These are phyloP conservation scores for Diutina siamensis DNA, from an alignment of 1,139 yeast species.

Conservation along the genomic window DNA sequence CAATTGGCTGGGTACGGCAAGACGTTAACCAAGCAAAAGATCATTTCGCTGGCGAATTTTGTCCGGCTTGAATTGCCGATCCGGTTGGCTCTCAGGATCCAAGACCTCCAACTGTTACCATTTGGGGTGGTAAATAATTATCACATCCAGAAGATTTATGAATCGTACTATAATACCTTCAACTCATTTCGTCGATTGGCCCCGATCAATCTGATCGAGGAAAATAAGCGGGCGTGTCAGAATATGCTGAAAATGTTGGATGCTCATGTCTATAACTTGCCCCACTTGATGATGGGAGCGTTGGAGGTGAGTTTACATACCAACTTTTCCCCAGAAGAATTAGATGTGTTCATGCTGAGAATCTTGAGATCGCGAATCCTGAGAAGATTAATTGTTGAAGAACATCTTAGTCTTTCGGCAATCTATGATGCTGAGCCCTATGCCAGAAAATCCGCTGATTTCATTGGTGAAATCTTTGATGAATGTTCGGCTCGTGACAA, in stretches of 20 bases:
- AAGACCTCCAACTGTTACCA: conserved; percentile 73
- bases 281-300: conserved; percentile 89
- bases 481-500: conserved; percentile 68
- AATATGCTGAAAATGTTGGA: conserved; percentile 55
- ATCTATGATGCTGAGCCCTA: conserved; percentile 38
- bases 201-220: conserved; percentile 52
- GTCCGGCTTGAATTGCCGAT: conserved; percentile 79
- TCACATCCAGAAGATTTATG: conserved; percentile 80
- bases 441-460: conserved; percentile 47
- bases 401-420: conserved; percentile 69
- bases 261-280: conserved; percentile 68
- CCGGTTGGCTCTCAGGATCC: conserved; percentile 66
- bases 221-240: conserved; percentile 62
- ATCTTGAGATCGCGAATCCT: conserved; percentile 79
- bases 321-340: conserved; percentile 45
- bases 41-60: conserved; percentile 74
- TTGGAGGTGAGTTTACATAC: conserved; percentile 64
- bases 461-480: conserved; percentile 79
- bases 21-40: conserved; percentile 64
- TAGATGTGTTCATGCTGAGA: conserved; percentile 66
- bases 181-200: conserved; percentile 72
- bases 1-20: conserved; percentile 88
- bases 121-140: conserved; percentile 76
- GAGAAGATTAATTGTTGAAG: conserved; percentile 82
- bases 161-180: conserved; percentile 78